Conservation (phyloP, 768 basidiomycete species). For the Cystofilobasidium capitatum region DNA sequence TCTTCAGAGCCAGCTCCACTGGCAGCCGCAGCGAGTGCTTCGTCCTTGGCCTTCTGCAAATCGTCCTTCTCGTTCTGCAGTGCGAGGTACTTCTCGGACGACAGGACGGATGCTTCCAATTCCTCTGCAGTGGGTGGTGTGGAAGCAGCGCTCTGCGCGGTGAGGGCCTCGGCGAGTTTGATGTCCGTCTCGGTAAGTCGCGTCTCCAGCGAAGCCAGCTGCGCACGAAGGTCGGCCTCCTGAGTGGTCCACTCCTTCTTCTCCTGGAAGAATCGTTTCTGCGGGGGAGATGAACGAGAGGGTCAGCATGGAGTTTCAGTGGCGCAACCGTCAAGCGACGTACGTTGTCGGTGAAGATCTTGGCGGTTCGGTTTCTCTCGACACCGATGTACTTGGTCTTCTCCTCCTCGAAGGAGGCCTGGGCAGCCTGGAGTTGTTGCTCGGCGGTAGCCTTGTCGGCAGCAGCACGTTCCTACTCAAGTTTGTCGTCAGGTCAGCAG, state of each 20-base stretch:
- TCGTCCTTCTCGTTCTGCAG: constrained; percentile 8
- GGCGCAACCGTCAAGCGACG: background rate
- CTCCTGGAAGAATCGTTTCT: constrained; percentile 5
- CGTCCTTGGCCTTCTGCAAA: background rate
- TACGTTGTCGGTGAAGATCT: constrained; percentile 13
- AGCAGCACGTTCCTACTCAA: background rate
- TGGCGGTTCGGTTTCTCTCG: constrained; percentile 4
- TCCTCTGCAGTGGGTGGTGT: background rate
- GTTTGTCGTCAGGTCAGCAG: background rate
- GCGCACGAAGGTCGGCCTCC: background rate
- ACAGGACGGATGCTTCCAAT: background rate
- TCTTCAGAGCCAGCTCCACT: background rate
- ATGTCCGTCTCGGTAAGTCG: background rate
- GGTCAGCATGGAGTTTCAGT: background rate
- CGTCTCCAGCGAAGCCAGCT: background rate
- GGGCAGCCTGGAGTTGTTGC: background rate
- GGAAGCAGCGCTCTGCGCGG: background rate
- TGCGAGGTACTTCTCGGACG: background rate
- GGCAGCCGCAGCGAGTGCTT: background rate
- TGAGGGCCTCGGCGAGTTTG: constrained; percentile 12
- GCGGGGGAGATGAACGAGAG: no score
- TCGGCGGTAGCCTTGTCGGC: background rate
- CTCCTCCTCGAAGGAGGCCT: constrained; percentile 5
- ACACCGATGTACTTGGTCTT: constrained; percentile 2
- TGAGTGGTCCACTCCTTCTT: background rate